Evolutionary conservation across 2,329 filamentous ascomycete species (phyloP).

Genomic region (Botrytis elliptica): DNA sequence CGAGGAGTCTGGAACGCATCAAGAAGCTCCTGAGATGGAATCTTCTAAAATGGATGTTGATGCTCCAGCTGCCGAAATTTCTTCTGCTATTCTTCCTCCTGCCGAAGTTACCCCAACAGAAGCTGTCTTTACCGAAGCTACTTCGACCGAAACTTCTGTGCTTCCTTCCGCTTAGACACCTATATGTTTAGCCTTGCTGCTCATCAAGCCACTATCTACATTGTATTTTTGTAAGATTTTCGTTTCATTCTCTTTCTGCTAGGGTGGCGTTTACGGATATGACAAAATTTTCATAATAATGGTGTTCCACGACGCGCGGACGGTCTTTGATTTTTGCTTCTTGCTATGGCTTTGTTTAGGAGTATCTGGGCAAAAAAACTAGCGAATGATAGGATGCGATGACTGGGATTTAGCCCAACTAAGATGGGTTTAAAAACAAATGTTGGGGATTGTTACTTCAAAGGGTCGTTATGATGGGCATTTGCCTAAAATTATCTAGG

Average conservation of each 20-base stretch:
- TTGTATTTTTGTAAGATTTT: not conserved
- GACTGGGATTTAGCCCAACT: not conserved
- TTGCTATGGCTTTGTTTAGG: not conserved
- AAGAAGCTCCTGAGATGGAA: not conserved
- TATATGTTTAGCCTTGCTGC: not conserved
- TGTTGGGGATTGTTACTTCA: not conserved
- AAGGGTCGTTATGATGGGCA: not conserved
- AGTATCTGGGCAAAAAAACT: not conserved
- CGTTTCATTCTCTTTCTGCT: not conserved
- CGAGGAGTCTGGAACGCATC: not conserved
- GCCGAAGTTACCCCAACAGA: not conserved
- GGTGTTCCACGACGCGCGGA: not conserved
- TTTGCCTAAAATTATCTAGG: not conserved
- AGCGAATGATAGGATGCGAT: not conserved
- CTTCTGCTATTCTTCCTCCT: not conserved
- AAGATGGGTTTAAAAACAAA: not conserved
- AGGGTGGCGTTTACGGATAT: not conserved
- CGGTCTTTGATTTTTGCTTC: not conserved
- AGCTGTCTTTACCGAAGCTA: not conserved
- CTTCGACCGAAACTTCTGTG: not conserved
- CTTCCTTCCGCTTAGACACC: not conserved
- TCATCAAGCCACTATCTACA: not conserved
- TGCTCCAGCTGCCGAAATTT: not conserved
- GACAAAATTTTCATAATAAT: not conserved
- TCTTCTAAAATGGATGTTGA: not conserved